Conservation (phyloP, 371 early-diverging fungal species). For the Chytridium lagenaria region DNA sequence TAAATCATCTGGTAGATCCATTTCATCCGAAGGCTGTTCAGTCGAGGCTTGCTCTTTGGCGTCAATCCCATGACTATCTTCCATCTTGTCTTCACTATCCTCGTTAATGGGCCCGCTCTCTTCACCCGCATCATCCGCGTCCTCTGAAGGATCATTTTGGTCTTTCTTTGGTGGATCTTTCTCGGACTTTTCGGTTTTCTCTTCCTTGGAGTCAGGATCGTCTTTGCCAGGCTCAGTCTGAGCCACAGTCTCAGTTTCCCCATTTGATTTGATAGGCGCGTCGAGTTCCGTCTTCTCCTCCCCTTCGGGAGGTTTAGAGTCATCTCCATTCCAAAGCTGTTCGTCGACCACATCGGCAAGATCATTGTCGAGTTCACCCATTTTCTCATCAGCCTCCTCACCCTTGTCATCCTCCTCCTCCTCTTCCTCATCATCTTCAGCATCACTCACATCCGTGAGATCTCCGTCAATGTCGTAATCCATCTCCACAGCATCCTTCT, state of each 20-base stretch:
- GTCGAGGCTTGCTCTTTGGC: slow-evolving; percentile 30
- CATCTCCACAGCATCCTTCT: slow-evolving; percentile 96
- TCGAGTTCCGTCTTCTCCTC: slow-evolving; percentile 59
- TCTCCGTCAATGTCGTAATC: slow-evolving; percentile 94
- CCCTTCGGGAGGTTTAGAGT: slow-evolving; percentile 34
- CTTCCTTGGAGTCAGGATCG: slow-evolving; percentile 45
- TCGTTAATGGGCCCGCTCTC: slow-evolving; percentile 61
- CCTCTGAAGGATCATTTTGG: slow-evolving; percentile 21
- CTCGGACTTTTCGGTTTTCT: slow-evolving; percentile 28
- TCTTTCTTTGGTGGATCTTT: slow-evolving; percentile 52
- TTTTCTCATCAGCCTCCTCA: slow-evolving; percentile 73
- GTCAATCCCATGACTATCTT: slow-evolving; percentile 53
- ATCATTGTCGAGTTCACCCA: slow-evolving; percentile 88
- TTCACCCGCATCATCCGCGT: slow-evolving; percentile 50
- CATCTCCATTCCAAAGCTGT: slow-evolving; percentile 92
- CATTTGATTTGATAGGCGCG: slow-evolving; percentile 54
- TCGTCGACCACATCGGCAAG: slow-evolving; percentile 93
- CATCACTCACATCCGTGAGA: slow-evolving; percentile 82
- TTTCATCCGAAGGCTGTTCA: slow-evolving; percentile 57
- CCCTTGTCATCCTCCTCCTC: slow-evolving; percentile 66
- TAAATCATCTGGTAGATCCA: slow-evolving; percentile 63
- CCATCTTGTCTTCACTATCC: slow-evolving; percentile 57
- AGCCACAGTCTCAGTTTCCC: slow-evolving; percentile 63
- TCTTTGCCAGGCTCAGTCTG: slow-evolving; percentile 38
- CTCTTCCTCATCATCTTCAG: slow-evolving; percentile 61